Conservation (phyloP, 805 yeast genomes). For the Scheffersomyces coipomensis region DNA sequence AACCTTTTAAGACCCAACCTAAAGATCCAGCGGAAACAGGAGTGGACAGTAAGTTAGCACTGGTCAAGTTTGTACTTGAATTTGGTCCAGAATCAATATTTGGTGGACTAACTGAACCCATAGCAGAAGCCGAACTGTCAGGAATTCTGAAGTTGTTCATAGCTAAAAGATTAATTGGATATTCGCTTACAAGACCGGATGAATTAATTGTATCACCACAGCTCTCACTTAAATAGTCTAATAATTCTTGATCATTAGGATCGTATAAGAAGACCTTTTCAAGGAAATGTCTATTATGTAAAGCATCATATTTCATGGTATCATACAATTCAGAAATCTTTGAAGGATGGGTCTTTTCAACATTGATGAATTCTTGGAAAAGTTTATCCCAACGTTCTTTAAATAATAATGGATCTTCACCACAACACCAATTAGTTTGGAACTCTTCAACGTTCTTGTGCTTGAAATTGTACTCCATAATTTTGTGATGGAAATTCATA, state of each 20-base stretch:
- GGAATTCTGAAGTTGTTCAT: slow-evolving; percentile 74
- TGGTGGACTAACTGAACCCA: slow-evolving; percentile 2
- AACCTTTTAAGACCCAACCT: slow-evolving; percentile 66
- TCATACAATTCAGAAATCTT: slow-evolving; percentile 95
- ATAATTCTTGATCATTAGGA: slow-evolving; percentile 37
- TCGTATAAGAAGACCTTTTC: slow-evolving; percentile 76
- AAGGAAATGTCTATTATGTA: slow-evolving; percentile 88
- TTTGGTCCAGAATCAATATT: slow-evolving; percentile 10
- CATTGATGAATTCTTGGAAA: slow-evolving; percentile 85
- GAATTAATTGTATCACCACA: slow-evolving; percentile 47
- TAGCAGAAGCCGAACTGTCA: slow-evolving; percentile 18
- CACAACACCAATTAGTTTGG: slow-evolving; percentile 92
- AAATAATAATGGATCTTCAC: slow-evolving; percentile 87
- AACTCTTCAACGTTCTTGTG: slow-evolving; percentile 62
- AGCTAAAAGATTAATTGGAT: slow-evolving; percentile 72
- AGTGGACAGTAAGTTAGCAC: slow-evolving; percentile 13
- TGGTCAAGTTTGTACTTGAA: slow-evolving; percentile 18
- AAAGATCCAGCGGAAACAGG: slow-evolving; percentile 59
- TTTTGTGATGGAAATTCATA: slow-evolving; percentile 85
- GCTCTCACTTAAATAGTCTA: slow-evolving; percentile 34
- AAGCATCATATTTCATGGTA: slow-evolving; percentile 97
- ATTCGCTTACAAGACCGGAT: slow-evolving; percentile 60
- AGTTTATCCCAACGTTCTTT: slow-evolving; percentile 97
- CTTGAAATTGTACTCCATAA: slow-evolving; percentile 79
- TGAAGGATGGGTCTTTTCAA: slow-evolving; percentile 96